These are phyloP conservation scores for Glarea lozoyensis DNA, from an alignment of 495 filamentous ascomycete genomes.

Conservation along the genomic window DNA sequence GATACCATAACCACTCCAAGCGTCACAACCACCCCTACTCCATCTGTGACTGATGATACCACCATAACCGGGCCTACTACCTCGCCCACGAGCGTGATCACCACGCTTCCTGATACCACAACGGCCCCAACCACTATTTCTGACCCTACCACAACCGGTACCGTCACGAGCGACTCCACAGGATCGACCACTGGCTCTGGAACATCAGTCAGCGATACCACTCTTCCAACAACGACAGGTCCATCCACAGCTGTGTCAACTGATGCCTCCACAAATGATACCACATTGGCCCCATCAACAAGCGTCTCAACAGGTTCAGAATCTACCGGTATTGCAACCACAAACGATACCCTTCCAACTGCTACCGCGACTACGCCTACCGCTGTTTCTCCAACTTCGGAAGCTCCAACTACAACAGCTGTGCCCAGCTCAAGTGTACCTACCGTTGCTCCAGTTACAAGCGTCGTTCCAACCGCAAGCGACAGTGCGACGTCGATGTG, in stretches of 20 bases:
- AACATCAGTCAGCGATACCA: constrained; percentile 14
- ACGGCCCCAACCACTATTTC: background rate
- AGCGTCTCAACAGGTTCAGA: no score
- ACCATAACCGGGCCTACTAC: constrained; percentile 7
- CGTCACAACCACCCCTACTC: background rate
- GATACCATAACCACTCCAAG: constrained; percentile 1
- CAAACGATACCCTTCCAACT: no score
- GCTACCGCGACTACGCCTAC: constrained; percentile 4
- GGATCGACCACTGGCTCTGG: constrained; percentile 7
- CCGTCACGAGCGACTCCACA: constrained; percentile 6
- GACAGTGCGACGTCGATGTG: constrained; percentile 14
- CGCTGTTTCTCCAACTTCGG: background rate
- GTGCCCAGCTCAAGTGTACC: background rate
- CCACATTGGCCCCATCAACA: no score
- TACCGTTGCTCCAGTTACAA: constrained; percentile 8
- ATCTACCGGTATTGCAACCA: no score
- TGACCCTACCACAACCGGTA: background rate
- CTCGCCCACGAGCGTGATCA: background rate
- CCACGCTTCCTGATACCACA: constrained; percentile 1
- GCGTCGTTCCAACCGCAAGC: constrained; percentile 17
- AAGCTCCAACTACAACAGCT: background rate
- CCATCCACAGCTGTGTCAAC: background rate
- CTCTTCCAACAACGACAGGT: background rate
- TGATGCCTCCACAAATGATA: no score
- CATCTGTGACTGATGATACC: background rate